Evolutionary conservation across 1,284 basidiomycete genomes (phyloP).

Genomic region (Xerocomus nothofagi): DNA sequence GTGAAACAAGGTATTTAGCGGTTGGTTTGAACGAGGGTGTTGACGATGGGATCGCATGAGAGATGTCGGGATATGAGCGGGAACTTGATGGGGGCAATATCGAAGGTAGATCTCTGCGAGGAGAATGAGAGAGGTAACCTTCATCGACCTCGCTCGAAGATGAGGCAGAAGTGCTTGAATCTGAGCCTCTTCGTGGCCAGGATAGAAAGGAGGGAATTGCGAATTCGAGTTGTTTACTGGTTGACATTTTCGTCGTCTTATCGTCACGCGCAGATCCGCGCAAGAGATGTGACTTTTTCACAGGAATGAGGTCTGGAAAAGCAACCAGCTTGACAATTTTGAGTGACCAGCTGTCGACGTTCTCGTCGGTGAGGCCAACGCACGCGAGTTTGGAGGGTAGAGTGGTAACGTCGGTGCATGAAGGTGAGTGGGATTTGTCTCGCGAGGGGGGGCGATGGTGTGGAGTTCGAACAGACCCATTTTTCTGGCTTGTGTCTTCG

Average conservation of each 20-base stretch:
- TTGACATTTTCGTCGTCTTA: constrained; percentile 7
- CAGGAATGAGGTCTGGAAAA: constrained; percentile 65
- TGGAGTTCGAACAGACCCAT: constrained; percentile 4
- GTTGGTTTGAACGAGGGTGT: constrained; percentile 36
- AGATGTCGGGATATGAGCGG: constrained; percentile 46
- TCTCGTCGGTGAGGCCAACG: constrained; percentile 60
- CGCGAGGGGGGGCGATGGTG: constrained; percentile 18
- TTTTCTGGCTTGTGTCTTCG: constrained; percentile 10
- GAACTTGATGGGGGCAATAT: constrained; percentile 37
- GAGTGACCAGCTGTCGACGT: constrained; percentile 66
- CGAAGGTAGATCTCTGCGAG: constrained; percentile 37
- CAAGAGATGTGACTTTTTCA: constrained; percentile 15
- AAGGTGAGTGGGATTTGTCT: constrained; percentile 48
- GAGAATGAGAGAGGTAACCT: constrained; percentile 59
- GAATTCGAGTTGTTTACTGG: constrained; percentile 11
- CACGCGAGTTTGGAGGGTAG: constrained; percentile 55
- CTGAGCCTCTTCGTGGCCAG: constrained; percentile 25
- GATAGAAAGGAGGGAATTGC: constrained; percentile 23
- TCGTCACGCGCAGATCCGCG: constrained; percentile 2
- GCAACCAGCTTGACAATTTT: constrained; percentile 74
- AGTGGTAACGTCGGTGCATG: constrained; percentile 46
- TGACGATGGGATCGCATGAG: constrained; percentile 25
- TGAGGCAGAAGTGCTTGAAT: constrained; percentile 29
- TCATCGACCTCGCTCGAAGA: constrained; percentile 44
- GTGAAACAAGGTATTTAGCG: constrained; percentile 35